Base-by-base conservation (phyloP, 2,329 filamentous ascomycete species). In the Fusarium veterinarium region DNA sequence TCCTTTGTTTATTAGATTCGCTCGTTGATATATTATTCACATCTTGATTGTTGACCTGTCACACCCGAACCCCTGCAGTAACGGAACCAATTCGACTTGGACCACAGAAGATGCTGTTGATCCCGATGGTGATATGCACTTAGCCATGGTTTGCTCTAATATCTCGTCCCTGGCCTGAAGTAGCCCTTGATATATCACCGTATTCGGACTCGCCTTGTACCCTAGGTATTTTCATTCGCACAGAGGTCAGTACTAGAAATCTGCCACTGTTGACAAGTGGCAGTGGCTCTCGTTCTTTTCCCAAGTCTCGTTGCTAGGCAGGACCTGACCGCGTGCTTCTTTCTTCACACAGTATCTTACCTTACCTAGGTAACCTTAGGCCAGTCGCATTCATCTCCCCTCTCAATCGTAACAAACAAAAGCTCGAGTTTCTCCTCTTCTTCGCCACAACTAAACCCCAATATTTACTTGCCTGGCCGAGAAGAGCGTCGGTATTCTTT, bases 1-100 rank as follows among this genome's bases (percentile, higher is more conserved):
- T 59, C 52, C 35, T 69, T 64, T 69, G 48, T 68, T 11, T 44
- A 25, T 25, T 38, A 33, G 30, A 45, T 23, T 20, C 12, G 23
- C n/a, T 20, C 8, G 19, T 53, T 49, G 30, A 49, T 30, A n/a
- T 20, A 14, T 45, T 8, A 10, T 33, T 31, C 38, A 31, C 23
- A 17, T 33, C n/a, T 25, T 20, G n/a, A 25, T 20, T 23, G 25
- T 11, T 13, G 17, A 38, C 35, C 40, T 53, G 35, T 53, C 35
- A 53, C 19, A 53, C 49, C 20, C 8, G 49, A 41, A 41, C 19
- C 35, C 13, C 19, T 41, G 35, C 8, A 53, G 31, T 12, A 19
- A 40, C 8, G 10, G 33, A 19, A 8, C 10, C 23, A 16, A 53
- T 53, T n/a, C 14, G 23, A 13, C 23, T 20, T 40, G 19, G 37